Percentiles rank a stretch among this genome's conserved stretches.
Evolutionary conservation across 2,329 filamentous ascomycete genomes (phyloP).

Genomic region (Cercospora beticola): DNA sequence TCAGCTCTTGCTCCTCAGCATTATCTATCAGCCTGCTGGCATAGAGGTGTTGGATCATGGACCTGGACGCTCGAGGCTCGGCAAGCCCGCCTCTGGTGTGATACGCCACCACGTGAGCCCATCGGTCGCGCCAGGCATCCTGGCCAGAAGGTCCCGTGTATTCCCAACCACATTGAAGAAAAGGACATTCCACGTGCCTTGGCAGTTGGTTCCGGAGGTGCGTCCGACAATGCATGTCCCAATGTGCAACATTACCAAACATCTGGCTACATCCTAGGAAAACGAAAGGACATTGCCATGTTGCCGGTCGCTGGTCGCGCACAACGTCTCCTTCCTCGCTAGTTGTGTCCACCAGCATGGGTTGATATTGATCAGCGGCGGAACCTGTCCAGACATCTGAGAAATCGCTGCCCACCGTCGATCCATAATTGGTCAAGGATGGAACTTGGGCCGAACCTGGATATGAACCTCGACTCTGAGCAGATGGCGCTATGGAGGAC

Average conservation of each 20-base stretch:
- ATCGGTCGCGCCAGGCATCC: conserved; percentile 22
- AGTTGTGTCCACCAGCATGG: neutral
- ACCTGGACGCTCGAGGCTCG: conserved; percentile 1
- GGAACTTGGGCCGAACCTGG: conserved; percentile 1
- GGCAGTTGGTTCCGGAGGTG: conserved; percentile 25
- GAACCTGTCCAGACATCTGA: conserved; percentile 4
- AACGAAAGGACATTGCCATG: conserved; percentile 23
- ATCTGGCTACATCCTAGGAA: conserved; percentile 23
- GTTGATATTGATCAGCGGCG: neutral
- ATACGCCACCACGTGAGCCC: conserved; percentile 18
- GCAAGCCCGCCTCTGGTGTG: conserved; percentile 6
- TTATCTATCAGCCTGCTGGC: conserved; percentile 15
- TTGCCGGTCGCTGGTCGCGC: neutral
- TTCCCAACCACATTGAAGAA: conserved; percentile 16
- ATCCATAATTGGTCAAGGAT: conserved; percentile 11
- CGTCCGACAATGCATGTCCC: conserved; percentile 23
- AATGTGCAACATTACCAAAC: conserved; percentile 12
- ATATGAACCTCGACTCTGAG: neutral
- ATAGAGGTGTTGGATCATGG: conserved; percentile 24
- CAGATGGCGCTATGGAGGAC: conserved; percentile 10
- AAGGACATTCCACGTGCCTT: conserved; percentile 21
- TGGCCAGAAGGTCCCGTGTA: conserved; percentile 8
- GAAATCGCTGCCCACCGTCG: neutral
- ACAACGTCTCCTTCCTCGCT: neutral
- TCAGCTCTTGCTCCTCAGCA: conserved; percentile 24